These are phyloP conservation scores for Rhizophagus sp. DNA, from an alignment of 192 early-diverging fungal species.

Conservation along the genomic window DNA sequence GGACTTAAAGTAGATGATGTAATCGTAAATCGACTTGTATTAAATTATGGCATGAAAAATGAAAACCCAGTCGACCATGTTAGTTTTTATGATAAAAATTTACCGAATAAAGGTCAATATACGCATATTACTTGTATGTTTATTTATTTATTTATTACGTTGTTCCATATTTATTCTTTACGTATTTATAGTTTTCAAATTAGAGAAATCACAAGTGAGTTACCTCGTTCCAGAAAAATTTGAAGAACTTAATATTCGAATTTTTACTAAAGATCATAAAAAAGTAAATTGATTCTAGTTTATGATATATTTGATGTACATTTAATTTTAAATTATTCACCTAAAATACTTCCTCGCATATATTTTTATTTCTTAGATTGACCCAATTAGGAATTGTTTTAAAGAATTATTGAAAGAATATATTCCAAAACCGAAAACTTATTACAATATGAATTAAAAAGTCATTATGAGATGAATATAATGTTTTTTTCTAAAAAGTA, in stretches of 20 bases:
- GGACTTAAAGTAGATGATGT: conserved; percentile 69
- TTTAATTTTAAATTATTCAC: too few species aligned
- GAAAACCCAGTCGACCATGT: conserved; percentile 86
- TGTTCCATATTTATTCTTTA: neutral
- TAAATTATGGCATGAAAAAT: conserved; percentile 83
- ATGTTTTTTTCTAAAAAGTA: too few species aligned
- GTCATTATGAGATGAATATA: too few species aligned
- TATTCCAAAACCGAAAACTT: neutral
- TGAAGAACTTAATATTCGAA: conserved; percentile 67
- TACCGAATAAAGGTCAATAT: conserved; percentile 11
- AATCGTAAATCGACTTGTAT: conserved; percentile 66
- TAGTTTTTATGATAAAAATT: conserved; percentile 60
- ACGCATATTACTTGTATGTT: too few species aligned
- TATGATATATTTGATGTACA: too few species aligned
- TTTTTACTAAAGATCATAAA: conserved; percentile 58
- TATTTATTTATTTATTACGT: neutral
- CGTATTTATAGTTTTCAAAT: conserved; percentile 52
- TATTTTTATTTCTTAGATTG: neutral
- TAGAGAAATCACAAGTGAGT: conserved; percentile 74
- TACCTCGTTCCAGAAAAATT: conserved; percentile 67
- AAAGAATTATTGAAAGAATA: neutral
- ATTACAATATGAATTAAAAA: too few species aligned
- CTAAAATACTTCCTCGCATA: too few species aligned
- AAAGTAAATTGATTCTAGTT: conserved; percentile 37
- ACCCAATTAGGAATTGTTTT: neutral